A percentile compares a stretch with the other conserved stretches of the same genome.
phyloP scores from a whole-genome alignment of 495 filamentous ascomycete genomes.

The Daldinia caldariorum region DNA sequence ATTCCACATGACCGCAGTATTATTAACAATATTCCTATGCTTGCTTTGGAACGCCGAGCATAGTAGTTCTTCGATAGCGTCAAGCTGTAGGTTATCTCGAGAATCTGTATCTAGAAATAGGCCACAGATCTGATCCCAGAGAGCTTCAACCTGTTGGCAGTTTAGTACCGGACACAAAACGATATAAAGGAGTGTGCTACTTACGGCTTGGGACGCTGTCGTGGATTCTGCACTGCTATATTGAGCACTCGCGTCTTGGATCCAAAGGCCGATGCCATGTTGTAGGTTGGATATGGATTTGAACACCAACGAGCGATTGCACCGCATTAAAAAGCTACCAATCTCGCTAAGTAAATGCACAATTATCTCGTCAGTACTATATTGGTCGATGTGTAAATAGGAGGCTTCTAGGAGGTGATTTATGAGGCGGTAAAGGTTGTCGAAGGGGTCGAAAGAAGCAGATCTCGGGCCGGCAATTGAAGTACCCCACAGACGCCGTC shows the following conservation, averaged over 20 bases:
- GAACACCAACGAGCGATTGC: conserved; percentile 50
- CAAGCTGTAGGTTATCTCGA: conserved; percentile 51
- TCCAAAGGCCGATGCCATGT: conserved; percentile 67
- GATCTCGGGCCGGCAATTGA: conserved; percentile 53
- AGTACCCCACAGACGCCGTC: conserved; percentile 68
- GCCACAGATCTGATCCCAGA: conserved; percentile 56
- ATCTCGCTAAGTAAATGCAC: conserved; percentile 49
- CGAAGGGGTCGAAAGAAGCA: conserved; percentile 66
- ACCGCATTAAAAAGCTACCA: conserved; percentile 50
- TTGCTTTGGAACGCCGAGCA: conserved; percentile 56
- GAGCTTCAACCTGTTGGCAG: conserved; percentile 44
- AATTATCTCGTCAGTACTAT: conserved; percentile 39
- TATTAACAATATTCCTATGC: conserved; percentile 55
- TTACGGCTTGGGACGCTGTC: conserved; percentile 49
- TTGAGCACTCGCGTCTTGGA: conserved; percentile 61
- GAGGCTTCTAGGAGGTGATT: conserved; percentile 54
- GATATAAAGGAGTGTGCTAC: conserved; percentile 26
- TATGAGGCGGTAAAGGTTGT: conserved; percentile 67
- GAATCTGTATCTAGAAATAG: conserved; percentile 45
- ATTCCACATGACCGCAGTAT: conserved; percentile 56
- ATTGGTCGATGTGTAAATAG: conserved; percentile 52
- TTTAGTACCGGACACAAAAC: neutral
- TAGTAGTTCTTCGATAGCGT: conserved; percentile 52
- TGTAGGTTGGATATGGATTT: conserved; percentile 65
- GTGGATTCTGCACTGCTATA: conserved; percentile 48